A percentile compares a stretch with the other conserved stretches of the same genome.
These are phyloP conservation scores for Orychophragmus violaceus DNA, from an alignment of 345 rosid genomes.

Conservation along the genomic window DNA sequence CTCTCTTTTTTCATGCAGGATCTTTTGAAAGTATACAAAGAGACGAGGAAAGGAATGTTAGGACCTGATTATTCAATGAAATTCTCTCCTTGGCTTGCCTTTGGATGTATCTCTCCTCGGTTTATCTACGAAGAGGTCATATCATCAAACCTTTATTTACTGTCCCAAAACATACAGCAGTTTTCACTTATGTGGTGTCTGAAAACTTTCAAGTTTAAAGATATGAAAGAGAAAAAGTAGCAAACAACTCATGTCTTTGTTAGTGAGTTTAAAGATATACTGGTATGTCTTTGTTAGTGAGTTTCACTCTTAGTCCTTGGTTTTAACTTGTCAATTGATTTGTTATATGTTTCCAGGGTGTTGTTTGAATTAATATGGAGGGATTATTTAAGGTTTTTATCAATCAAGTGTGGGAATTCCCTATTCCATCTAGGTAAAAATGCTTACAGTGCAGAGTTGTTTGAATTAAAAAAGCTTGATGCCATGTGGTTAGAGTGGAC, in stretches of 20 bases:
- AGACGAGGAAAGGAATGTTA: constrained; percentile 81
- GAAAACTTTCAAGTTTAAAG: constrained; percentile 57
- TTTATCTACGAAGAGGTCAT: constrained; percentile 68
- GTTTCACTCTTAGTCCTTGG: not conserved
- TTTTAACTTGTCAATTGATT: not conserved
- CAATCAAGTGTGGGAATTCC: constrained; percentile 66
- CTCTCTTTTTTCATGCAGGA: constrained; percentile 40
- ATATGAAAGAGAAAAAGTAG: constrained; percentile 68
- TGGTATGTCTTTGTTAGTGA: not conserved
- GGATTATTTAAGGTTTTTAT: constrained; percentile 84
- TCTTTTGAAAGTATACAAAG: constrained; percentile 59
- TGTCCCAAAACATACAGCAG: not conserved
- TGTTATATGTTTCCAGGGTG: constrained; percentile 50
- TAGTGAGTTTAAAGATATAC: not conserved
- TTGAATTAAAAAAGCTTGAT: not conserved
- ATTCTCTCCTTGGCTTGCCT: constrained; percentile 90
- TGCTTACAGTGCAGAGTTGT: not conserved
- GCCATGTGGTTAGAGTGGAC: not conserved
- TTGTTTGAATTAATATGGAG: constrained; percentile 87
- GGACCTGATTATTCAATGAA: constrained; percentile 90
- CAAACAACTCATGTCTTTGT: constrained; percentile 51
- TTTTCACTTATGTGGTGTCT: not conserved
- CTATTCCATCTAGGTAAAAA: constrained; percentile 68
- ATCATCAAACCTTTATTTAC: not conserved
- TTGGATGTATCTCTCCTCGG: constrained; percentile 82